phyloP scores from a whole-genome alignment of 352 stramenopile species.

The Phytophthora sansomeana region DNA sequence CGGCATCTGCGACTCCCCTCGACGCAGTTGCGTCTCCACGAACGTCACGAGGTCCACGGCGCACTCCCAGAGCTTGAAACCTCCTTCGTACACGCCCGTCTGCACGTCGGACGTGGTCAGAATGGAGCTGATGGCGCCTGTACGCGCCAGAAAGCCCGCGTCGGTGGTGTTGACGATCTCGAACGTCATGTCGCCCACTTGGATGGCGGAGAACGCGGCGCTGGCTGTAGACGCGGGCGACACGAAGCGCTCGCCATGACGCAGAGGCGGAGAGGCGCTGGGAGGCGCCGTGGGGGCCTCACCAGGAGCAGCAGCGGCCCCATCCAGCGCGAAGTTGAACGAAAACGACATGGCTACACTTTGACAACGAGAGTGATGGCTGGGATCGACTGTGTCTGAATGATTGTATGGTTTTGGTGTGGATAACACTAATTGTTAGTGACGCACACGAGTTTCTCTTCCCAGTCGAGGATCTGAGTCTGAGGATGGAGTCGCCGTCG shows the following conservation, averaged over 20 bases:
- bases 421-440: background rate
- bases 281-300: background rate
- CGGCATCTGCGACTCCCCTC: slow-evolving; percentile 32
- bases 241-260: slow-evolving; percentile 62
- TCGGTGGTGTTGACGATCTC: slow-evolving; percentile 74
- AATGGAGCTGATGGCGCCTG: slow-evolving; percentile 69
- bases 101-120: slow-evolving; percentile 80
- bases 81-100: slow-evolving; percentile 85
- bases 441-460: too few relatives aligned
- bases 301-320: background rate
- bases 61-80: slow-evolving; percentile 90
- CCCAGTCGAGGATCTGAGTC: slow-evolving; percentile 6
- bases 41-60: slow-evolving; percentile 76
- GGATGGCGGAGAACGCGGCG: slow-evolving; percentile 43
- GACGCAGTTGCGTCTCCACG: slow-evolving; percentile 40
- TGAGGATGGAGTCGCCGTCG: slow-evolving; percentile 21
- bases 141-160: slow-evolving; percentile 54
- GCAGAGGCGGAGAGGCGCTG: slow-evolving; percentile 33
- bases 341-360: slow-evolving; percentile 43
- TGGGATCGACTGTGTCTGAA: background rate
- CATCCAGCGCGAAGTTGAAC: slow-evolving; percentile 74
- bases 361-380: background rate
- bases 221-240: slow-evolving; percentile 24
- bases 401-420: background rate
- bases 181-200: slow-evolving; percentile 50